Percentiles rank a stretch among this genome's conserved stretches.
These are phyloP conservation scores for Naganishia sp. DNA, from an alignment of 1,284 basidiomycete species.

Conservation along the genomic window DNA sequence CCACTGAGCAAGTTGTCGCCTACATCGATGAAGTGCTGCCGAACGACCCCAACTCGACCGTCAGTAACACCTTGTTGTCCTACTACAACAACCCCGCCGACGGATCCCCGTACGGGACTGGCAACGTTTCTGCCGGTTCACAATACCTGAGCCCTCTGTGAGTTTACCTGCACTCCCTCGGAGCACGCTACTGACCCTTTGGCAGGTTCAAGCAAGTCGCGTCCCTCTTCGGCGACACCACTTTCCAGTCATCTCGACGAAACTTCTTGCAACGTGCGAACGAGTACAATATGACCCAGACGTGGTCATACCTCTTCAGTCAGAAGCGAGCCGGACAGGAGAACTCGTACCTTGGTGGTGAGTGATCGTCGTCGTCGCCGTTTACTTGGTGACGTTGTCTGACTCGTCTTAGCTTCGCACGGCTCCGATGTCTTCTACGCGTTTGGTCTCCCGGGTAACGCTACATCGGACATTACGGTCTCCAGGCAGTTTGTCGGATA, in stretches of 20 bases:
- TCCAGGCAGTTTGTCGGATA: slow-evolving; percentile 42
- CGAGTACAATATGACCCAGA: slow-evolving; percentile 36
- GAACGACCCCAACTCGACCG: slow-evolving; percentile 23
- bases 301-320: slow-evolving; percentile 46
- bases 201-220: slow-evolving; percentile 40
- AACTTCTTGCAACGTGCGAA: slow-evolving; percentile 41
- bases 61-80: slow-evolving; percentile 35
- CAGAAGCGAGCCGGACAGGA: slow-evolving; percentile 32
- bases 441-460: slow-evolving; percentile 36
- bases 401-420: slow-evolving; percentile 37
- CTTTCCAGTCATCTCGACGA: slow-evolving; percentile 43
- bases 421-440: slow-evolving; percentile 40
- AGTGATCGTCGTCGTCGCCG: slow-evolving; percentile 21
- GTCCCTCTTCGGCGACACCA: slow-evolving; percentile 41
- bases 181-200: neutral
- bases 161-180: neutral
- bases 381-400: neutral
- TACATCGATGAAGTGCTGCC: slow-evolving; percentile 35
- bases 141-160: slow-evolving; percentile 26
- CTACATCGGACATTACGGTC: slow-evolving; percentile 38
- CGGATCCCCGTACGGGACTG: slow-evolving; percentile 49
- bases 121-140: slow-evolving; percentile 46
- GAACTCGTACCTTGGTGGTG: slow-evolving; percentile 36
- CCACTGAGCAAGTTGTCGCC: slow-evolving; percentile 29
- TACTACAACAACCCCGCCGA: slow-evolving; percentile 43